A percentile compares a stretch with the other conserved stretches of the same genome.
Evolutionary conservation across 164 flowering plant species (phyloP).

Genomic region (Nymphaea thermarum): DNA sequence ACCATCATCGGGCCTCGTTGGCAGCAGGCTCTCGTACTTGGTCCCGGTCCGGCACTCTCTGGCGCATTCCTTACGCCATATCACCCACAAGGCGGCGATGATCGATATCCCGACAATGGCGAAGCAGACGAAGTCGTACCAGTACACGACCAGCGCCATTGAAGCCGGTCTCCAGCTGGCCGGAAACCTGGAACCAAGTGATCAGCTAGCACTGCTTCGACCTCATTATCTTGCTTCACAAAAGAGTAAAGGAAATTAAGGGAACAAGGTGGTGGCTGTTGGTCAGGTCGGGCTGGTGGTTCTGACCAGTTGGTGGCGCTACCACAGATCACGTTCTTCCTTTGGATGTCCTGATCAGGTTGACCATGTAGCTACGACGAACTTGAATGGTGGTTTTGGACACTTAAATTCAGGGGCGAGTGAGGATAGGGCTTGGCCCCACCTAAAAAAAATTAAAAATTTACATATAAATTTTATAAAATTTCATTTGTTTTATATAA

Average conservation of each 20-base stretch:
- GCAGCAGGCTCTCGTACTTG: constrained; percentile 27
- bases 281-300: not conserved
- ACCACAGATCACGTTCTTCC: too few species aligned
- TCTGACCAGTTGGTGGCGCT: not conserved
- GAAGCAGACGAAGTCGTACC: constrained; percentile 55
- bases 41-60: constrained; percentile 10
- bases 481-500: too few species aligned
- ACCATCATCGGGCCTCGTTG: constrained; percentile 4
- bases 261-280: not conserved
- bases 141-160: constrained; percentile 38
- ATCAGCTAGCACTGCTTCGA: not conserved
- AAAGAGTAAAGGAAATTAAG: too few species aligned
- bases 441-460: too few species aligned
- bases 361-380: too few species aligned
- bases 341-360: too few species aligned
- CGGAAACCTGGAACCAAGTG: not conserved
- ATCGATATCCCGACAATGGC: constrained; percentile 33
- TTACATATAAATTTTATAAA: too few species aligned
- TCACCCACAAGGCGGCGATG: constrained; percentile 27
- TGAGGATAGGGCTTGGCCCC: too few species aligned
- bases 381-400: too few species aligned
- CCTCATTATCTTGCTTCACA: not conserved
- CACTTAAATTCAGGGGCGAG: too few species aligned
- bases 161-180: not conserved
- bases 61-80: constrained; percentile 20